Evolutionary conservation across 306 rosid genomes (phyloP), one percentile per base, ranked within the genome.

Genomic region (Prunus padus): DNA sequence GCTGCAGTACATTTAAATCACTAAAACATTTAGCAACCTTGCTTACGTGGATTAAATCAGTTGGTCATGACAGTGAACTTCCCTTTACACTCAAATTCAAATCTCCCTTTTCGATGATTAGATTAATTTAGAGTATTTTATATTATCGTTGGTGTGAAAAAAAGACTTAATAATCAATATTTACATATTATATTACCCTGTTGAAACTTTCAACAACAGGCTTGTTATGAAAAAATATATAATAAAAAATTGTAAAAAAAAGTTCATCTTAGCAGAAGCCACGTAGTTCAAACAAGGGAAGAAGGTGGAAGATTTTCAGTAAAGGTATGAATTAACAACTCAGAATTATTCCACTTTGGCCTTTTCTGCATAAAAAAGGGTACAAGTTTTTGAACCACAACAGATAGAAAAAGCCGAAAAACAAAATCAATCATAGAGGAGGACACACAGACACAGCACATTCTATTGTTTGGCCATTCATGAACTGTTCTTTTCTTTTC

Each of bases 91-190:
- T 37, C 9, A 37, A 6, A 9, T 6, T 37, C 7, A 2, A 37
- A 37, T 37, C 1, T 0, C 7, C 0, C 0, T 37, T 37, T 1
- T 0, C 2, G 2, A 6, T 37, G 42, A 37, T 37, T 37, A 37
- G 0, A 37, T 37, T 33, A 33, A n/a, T n/a, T n/a, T n/a, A n/a
- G n/a, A n/a, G n/a, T n/a, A n/a, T n/a, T n/a, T n/a, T n/a, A n/a
- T n/a, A 37, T 37, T 33, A 33, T 33, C 2, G 0, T 33, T 33
- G 5, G 2, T 33, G 1, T 33, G 5, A 33, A 33, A 33, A 5
- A 0, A 33, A 5, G 5, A n/a, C n/a, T 4, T 4, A 37, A 31
- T 5, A 7, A 7, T 9, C 9, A 37, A 37, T 7, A 37, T 37
- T 20, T 11, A 25, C 25, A 33, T 11, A 42, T 40, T 10, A 2